Evolutionary conservation across 805 yeast genomes (phyloP).

Genomic region (Candida peoriensis): DNA sequence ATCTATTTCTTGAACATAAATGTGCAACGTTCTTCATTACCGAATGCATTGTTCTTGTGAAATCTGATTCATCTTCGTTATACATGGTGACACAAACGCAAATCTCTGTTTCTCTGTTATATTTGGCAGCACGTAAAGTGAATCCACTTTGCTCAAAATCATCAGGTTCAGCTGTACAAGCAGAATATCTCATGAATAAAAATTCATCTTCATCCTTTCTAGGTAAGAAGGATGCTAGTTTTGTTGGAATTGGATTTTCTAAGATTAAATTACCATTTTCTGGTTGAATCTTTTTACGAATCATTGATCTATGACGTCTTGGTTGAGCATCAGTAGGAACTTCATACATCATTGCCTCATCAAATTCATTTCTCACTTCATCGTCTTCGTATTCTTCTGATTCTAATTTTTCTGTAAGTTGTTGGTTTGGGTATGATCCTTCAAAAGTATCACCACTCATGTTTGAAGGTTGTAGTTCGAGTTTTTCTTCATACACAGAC

Average conservation of each 20-base stretch:
- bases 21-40: slow-evolving; percentile 91
- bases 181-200: slow-evolving; percentile 94
- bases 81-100: slow-evolving; percentile 95
- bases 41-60: slow-evolving; percentile 92
- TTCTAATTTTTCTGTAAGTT: not conserved
- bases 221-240: slow-evolving; percentile 77
- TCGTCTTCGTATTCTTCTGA: slow-evolving; percentile 9
- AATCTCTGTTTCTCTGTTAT: slow-evolving; percentile 87
- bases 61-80: slow-evolving; percentile 85
- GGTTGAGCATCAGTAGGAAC: slow-evolving; percentile 35
- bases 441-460: slow-evolving; percentile 36
- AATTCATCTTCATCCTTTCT: slow-evolving; percentile 88
- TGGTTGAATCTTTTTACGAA: slow-evolving; percentile 69
- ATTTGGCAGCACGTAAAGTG: slow-evolving; percentile 77
- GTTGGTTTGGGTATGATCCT: slow-evolving; percentile 14
- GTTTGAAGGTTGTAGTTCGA: slow-evolving; percentile 15
- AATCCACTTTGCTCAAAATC: slow-evolving; percentile 77
- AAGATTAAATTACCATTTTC: slow-evolving; percentile 80
- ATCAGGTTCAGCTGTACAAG: slow-evolving; percentile 92
- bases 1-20: slow-evolving; percentile 71
- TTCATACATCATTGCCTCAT: slow-evolving; percentile 41
- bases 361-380: slow-evolving; percentile 30
- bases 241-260: slow-evolving; percentile 93
- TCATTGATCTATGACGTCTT: slow-evolving; percentile 60
- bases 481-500: slow-evolving; percentile 18